Base-by-base conservation (phyloP, 2,329 filamentous ascomycete species). In the Talaromyces sp. region DNA sequence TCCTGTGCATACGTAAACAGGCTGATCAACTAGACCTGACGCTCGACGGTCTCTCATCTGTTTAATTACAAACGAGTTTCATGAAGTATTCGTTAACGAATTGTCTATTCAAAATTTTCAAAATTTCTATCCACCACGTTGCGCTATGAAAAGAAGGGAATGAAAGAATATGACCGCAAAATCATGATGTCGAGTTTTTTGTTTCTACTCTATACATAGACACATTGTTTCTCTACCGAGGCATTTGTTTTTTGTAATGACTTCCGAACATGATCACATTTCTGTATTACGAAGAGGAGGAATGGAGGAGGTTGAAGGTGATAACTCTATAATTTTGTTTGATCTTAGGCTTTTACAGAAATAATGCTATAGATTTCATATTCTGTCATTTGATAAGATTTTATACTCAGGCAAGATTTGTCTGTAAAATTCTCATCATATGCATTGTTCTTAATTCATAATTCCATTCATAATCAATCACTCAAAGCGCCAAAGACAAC, bases 281-380 rank as follows among this genome's bases (percentile, higher is more conserved):
- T 31, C 24, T 31, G 56, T 58, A 31, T 41, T 35, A 10, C 10
- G 19, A 7, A 33, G 19, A 22, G n/a, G 37, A 35, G 22, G 10
- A 3, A 27, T 22, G n/a, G 33, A 35, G 22, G n/a, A n/a, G 16
- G 9, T 3, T 35, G 50, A 35, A 35, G 31, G 31, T 16, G 9
- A 7, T 54, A 6, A 6, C 7, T 10, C 19, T 13, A 10, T 50
- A 27, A 3, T 31, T 50, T 27, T 6, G 43, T 24, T 56, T 19
- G 1, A 56, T 35, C 31, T 37, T 22, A 22, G 9, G 27, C 8
- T 37, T 16, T 22, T 3, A 56, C 50, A 56, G 50, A 37, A 56
- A 35, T 37, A 58, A 58, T 43, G 37, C 43, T 16, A 58, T 58
- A 58, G 56, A 58, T 58, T 43, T 31, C 39, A 41, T 31, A 43